Conservation (phyloP, 805 yeast species). For the Wickerhamomyces canadensis region DNA sequence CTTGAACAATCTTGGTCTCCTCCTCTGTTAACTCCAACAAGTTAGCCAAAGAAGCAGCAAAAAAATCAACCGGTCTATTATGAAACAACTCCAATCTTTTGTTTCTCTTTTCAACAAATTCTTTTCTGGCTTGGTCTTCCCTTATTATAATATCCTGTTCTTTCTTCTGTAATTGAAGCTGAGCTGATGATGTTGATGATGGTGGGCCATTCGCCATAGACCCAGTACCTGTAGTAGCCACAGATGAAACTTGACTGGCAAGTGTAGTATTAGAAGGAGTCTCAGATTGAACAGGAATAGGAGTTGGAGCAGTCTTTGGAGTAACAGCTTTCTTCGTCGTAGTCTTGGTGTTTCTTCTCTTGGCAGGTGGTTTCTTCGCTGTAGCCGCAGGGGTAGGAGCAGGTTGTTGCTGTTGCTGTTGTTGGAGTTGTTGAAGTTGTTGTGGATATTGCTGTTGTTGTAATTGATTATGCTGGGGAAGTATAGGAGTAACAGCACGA, state of each 20-base stretch:
- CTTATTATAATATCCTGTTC: slow-evolving; percentile 20
- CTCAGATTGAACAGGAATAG: slow-evolving; percentile 5
- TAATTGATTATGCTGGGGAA: background rate
- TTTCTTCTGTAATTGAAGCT: slow-evolving; percentile 17
- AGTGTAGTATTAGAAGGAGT: too few species aligned
- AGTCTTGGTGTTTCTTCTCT: slow-evolving; percentile 8
- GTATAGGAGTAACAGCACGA: background rate
- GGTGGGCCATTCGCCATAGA: slow-evolving; percentile 1
- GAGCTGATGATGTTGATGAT: slow-evolving; percentile 5
- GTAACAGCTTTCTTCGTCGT: background rate
- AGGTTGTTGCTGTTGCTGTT: background rate
- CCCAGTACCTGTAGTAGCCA: too few species aligned
- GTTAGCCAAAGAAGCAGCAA: slow-evolving; percentile 23
- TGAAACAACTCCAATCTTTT: slow-evolving; percentile 21
- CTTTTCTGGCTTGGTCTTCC: slow-evolving; percentile 14
- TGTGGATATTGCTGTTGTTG: background rate
- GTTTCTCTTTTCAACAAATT: slow-evolving; percentile 14
- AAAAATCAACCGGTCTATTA: slow-evolving; percentile 18
- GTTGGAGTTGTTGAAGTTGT: slow-evolving; percentile 7
- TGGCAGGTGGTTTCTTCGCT: slow-evolving; percentile 11
- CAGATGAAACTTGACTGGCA: too few species aligned
- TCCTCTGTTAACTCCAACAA: slow-evolving; percentile 22
- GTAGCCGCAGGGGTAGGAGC: background rate
- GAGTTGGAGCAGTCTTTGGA: slow-evolving; percentile 2
- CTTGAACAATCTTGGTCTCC: slow-evolving; percentile 17